Base-by-base conservation (phyloP, 352 stramenopile genomes). In the Globisporangium nodosum region DNA sequence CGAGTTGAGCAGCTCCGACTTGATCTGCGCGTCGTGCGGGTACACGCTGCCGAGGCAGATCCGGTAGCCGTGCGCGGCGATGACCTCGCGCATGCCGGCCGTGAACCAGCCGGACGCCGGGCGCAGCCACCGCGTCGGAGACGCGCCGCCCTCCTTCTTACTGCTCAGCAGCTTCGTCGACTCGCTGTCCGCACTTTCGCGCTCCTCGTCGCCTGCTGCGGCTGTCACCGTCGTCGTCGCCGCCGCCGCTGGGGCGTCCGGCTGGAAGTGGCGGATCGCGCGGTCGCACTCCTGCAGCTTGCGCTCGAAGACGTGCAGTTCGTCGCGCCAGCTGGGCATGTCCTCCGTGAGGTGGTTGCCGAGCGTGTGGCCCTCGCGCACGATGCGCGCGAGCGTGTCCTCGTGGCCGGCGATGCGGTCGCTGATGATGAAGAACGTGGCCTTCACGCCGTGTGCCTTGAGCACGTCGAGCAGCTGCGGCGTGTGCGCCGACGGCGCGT, bases 371-470 rank as follows among this genome's bases (percentile, higher is more conserved):
- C 85, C 85, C 53, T 94, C 85, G n/a, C 65, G 61, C 27, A 94
- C 81, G 31, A 94, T 94, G 50, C 82, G 82, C 18, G 68, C 67
- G 40, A 94, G 47, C 12, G 88, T 70, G 11, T 89, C 69, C 60
- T 94, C 85, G 49, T 82, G 71, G 37, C 81, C 82, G 8, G 65
- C 58, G 43, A 92, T 88, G 52, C 84, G 71, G 56, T 69, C 63
- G 3, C 81, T 88, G 69, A 94, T 94, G 70, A 94, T 76, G 60
- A 94, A 94, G 67, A 94, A 94, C 52, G 85, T 92, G 52, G 85
- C 85, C 46, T 78, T 82, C 46, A 92, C 69, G 31, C 70, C 68
- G 65, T 88, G 58, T 33, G 80, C 61, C 18, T 68, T 71, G 48
- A 94, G 65, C 20, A 91, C 64, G 42, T 94, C 85, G 24, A 94